These are phyloP conservation scores for Pinus tabuliformis DNA, from an alignment of 75 land plant species.

Conservation along the genomic window DNA sequence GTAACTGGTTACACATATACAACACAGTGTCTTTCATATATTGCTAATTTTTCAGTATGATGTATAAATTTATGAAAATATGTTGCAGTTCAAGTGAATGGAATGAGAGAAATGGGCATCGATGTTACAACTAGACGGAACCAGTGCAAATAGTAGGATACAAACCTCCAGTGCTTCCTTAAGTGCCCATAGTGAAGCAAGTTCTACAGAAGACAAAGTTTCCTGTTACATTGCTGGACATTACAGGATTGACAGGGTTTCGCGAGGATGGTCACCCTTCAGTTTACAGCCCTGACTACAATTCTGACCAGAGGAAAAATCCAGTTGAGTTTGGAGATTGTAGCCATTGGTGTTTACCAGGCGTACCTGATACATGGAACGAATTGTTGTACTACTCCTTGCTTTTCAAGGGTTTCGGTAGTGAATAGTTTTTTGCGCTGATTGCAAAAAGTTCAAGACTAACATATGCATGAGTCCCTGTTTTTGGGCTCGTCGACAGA, in stretches of 20 bases:
- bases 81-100: neutral
- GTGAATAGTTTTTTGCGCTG: too few relatives aligned
- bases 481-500: too few relatives aligned
- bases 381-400: constrained; percentile 14
- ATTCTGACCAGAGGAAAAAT: neutral
- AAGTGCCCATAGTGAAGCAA: neutral
- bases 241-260: constrained; percentile 16
- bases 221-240: constrained; percentile 15
- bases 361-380: constrained; percentile 32
- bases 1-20: constrained; percentile 19
- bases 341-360: constrained; percentile 36
- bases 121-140: constrained; percentile 12
- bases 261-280: constrained; percentile 25
- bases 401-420: neutral
- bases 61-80: neutral
- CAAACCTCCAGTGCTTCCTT: neutral
- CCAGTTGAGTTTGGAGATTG: neutral
- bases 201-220: constrained; percentile 5
- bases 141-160: constrained; percentile 2
- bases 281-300: constrained; percentile 13
- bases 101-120: constrained; percentile 16
- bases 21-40: too few relatives aligned
- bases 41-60: neutral
- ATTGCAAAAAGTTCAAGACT: too few relatives aligned
- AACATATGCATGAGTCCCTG: too few relatives aligned